Base-by-base conservation (phyloP, 202 grass and related monocot genomes). In the Miscanthus sacchariflorus region DNA sequence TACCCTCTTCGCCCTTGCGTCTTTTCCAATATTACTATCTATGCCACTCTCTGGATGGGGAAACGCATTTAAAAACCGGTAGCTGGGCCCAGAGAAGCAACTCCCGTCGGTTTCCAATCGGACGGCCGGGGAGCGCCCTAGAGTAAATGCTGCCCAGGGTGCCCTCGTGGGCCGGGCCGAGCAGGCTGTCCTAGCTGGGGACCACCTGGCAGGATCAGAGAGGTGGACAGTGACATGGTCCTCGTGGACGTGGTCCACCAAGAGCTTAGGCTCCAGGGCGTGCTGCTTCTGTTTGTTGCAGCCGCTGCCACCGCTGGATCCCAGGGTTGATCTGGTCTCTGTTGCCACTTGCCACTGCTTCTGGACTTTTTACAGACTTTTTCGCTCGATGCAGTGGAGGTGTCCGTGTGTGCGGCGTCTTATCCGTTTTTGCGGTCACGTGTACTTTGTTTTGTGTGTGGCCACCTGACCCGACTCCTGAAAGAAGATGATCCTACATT, bases 271-370 rank as follows among this genome's bases (percentile, higher is more conserved):
- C 40, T 24, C n/a, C 25, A 25, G 72, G 67, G 70, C 28, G 45
- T 3, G 56, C 61, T 14, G 64, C 25, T 67, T 12, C 11, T 25
- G 58, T 24, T 63, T 30, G 65, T 15, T 68, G 64, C 21, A 15
- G 67, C 49, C 28, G 27, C 58, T 72, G 38, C 84, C 74, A 30
- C 65, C 13, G 43, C 82, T 68, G 58, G 67, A 71, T 79, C 50
- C 83, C 76, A 91, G 82, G 86, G 89, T 85, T 39, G 86, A 85
- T 88, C 85, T 84, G 56, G 84, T 86, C 78, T 58, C 40, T 59
- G 81, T 68, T 42, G 85, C 85, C 38, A 76, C 40, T 83, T 15
- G 80, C 44, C 85, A 28, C 59, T 12, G 59, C 3, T 61, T 18
- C 49, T 52, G 15, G 15, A 64, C 40, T 82, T 91, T 76, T 82